Evolutionary conservation across 2,329 filamentous ascomycete genomes (phyloP).

Genomic region (Paramyrothecium roridum): DNA sequence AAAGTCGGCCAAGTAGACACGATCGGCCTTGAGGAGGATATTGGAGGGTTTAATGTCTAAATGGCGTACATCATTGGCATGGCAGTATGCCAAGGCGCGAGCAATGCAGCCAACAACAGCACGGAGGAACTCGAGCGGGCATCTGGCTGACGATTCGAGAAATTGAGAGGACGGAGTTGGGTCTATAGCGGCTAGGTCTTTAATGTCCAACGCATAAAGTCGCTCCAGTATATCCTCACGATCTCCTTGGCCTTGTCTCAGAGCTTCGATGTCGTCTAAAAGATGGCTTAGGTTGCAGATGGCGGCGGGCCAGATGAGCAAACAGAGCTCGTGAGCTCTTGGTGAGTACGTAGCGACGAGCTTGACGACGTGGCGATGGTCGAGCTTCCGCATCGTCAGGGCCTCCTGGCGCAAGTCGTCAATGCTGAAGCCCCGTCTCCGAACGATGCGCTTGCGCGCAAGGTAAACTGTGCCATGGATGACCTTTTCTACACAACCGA

Average conservation of each 20-base stretch:
- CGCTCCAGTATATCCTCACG: constrained; percentile 36
- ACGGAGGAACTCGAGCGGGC: constrained; percentile 38
- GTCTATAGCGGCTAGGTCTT: constrained; percentile 32
- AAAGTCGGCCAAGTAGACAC: constrained; percentile 47
- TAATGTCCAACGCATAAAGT: constrained; percentile 33
- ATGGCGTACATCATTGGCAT: constrained; percentile 39
- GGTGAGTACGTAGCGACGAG: constrained; percentile 44
- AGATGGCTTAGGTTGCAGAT: constrained; percentile 40
- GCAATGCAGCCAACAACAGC: constrained; percentile 41
- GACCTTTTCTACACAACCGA: constrained; percentile 42
- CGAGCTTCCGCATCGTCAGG: constrained; percentile 43
- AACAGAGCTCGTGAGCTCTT: constrained; percentile 35
- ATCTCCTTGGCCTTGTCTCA: constrained; percentile 34
- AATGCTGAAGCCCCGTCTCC: constrained; percentile 31
- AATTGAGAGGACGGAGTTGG: constrained; percentile 13
- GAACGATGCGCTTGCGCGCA: constrained; percentile 40
- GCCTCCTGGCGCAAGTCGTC: constrained; percentile 41
- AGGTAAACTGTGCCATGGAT: constrained; percentile 36
- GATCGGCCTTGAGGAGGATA: constrained; percentile 40
- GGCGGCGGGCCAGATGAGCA: constrained; percentile 45
- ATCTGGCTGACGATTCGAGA: constrained; percentile 19
- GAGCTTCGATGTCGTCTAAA: constrained; percentile 38
- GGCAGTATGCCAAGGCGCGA: constrained; percentile 38
- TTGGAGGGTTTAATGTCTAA: constrained; percentile 47
- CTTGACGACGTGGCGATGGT: constrained; percentile 45